Evolutionary conservation across 192 early-diverging fungal species (phyloP).

Genomic region (Chytriomyces sp.): DNA sequence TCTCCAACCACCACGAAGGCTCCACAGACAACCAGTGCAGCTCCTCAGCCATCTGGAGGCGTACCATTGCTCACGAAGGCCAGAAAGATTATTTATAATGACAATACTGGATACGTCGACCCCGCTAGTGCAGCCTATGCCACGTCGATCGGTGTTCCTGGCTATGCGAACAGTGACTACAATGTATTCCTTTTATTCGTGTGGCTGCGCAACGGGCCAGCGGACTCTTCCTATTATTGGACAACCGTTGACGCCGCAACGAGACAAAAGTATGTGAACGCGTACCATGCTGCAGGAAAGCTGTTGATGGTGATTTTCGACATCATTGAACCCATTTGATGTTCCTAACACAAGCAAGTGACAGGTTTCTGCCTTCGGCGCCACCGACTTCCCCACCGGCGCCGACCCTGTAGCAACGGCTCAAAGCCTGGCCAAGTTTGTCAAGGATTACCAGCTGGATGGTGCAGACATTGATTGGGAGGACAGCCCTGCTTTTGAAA

Average conservation of each 20-base stretch:
- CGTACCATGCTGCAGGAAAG: conserved; percentile 39
- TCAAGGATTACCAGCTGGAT: conserved; percentile 40
- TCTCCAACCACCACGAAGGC: too few relatives aligned
- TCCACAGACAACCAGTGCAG: too few relatives aligned
- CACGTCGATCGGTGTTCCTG: conserved; percentile 36
- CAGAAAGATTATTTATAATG: conserved; percentile 39
- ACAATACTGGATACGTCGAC: too few relatives aligned
- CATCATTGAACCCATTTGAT: too few relatives aligned
- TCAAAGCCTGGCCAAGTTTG: conserved; percentile 37
- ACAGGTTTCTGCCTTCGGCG: conserved; percentile 41
- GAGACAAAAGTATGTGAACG: conserved; percentile 27
- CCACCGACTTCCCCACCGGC: conserved; percentile 40
- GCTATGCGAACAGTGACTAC: conserved; percentile 37
- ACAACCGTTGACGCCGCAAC: conserved; percentile 19
- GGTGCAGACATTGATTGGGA: conserved; percentile 46
- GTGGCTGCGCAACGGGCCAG: conserved; percentile 32
- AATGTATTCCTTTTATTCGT: conserved; percentile 42
- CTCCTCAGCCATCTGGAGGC: too few relatives aligned
- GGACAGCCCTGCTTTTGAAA: conserved; percentile 1
- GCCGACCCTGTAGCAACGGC: conserved; percentile 33
- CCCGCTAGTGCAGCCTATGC: conserved; percentile 18
- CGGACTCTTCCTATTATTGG: conserved; percentile 33
- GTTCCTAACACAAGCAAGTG: too few relatives aligned
- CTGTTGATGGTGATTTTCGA: too few relatives aligned
- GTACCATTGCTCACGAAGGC: conserved; percentile 18